Base-by-base conservation (phyloP, 2,329 filamentous ascomycete species). In the Claviceps sp. region DNA sequence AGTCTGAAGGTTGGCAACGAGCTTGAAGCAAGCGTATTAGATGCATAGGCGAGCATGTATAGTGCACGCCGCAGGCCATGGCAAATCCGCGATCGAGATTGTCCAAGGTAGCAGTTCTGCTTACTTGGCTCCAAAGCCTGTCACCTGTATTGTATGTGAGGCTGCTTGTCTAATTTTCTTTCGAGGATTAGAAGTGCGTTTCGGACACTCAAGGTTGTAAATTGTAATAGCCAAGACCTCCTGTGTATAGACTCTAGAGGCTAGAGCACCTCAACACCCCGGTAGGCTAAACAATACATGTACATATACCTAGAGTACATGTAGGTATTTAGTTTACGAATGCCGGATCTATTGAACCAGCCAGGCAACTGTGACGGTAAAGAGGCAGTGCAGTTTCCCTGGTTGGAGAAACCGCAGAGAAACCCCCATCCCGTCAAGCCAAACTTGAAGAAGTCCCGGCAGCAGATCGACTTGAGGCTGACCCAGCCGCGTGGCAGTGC, bases 401-500 rank as follows among this genome's bases (percentile, higher is more conserved):
- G 26, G 22, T 37, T 5, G 7, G n/a, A 47, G 45, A 47, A 24
- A 3, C 26, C 22, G 37, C 47, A 48, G 37, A 48, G 34, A 20
- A 16, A 30, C 20, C 20, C 8, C n/a, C 6, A 44, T 45, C 24
- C 26, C 24, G 44, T 20, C 44, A 37, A 47, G 44, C n/a, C 26
- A n/a, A 7, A 47, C 3, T 18, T 20, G 11, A 30, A 47, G 44
- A 37, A 37, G 9, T 7, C 45, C n/a, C 3, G 18, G 37, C 37
- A 18, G 47, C 22, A 40, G 11, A 43, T 42, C 38, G 8, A 42
- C 4, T 18, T 49, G 30, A 20, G 47, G 38, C 26, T 37, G 40
- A 37, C 41, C 40, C 18, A 44, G 43, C 40, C 40, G 40, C 40
- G 48, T 50, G 48, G 48, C 48, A 44, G 48, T 50, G 48, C 41